Conservation (phyloP, 805 yeast genomes). For the Candida succiphila region DNA sequence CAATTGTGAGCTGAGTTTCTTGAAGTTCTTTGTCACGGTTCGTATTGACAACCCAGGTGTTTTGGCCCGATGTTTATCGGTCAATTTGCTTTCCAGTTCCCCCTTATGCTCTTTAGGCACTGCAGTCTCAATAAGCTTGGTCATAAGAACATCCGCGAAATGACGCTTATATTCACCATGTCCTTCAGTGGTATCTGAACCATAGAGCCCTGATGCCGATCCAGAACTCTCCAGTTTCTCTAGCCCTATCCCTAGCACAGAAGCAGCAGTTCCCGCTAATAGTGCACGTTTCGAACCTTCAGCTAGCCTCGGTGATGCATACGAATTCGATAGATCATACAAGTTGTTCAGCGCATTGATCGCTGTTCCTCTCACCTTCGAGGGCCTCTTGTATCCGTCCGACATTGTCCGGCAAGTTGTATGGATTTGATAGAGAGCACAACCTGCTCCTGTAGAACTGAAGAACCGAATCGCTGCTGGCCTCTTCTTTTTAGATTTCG, state of each 20-base stretch:
- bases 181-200: slow-evolving; percentile 13
- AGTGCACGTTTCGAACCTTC: slow-evolving; percentile 19
- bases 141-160: slow-evolving; percentile 50
- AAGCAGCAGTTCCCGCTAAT: slow-evolving; percentile 33
- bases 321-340: slow-evolving; percentile 14
- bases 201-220: slow-evolving; percentile 5
- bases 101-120: slow-evolving; percentile 39
- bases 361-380: slow-evolving; percentile 8
- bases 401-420: slow-evolving; percentile 5
- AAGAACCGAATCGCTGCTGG: no score
- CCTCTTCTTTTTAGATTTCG: no score
- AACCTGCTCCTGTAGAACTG: no score
- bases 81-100: slow-evolving; percentile 26
- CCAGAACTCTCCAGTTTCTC: slow-evolving; percentile 21
- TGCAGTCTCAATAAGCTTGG: slow-evolving; percentile 38
- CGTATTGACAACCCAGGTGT: slow-evolving; percentile 50
- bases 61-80: slow-evolving; percentile 32
- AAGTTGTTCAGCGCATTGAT: slow-evolving; percentile 12
- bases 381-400: slow-evolving; percentile 1
- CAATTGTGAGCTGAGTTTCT: slow-evolving; percentile 44
- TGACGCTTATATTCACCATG: slow-evolving; percentile 25
- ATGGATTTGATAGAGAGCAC: slow-evolving; percentile 6
- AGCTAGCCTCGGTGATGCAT: slow-evolving; percentile 7
- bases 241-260: slow-evolving; percentile 33
- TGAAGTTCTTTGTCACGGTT: slow-evolving; percentile 45